Conservation (phyloP, 2,329 filamentous ascomycete species). For the Teratosphaeria zuluensis region DNA sequence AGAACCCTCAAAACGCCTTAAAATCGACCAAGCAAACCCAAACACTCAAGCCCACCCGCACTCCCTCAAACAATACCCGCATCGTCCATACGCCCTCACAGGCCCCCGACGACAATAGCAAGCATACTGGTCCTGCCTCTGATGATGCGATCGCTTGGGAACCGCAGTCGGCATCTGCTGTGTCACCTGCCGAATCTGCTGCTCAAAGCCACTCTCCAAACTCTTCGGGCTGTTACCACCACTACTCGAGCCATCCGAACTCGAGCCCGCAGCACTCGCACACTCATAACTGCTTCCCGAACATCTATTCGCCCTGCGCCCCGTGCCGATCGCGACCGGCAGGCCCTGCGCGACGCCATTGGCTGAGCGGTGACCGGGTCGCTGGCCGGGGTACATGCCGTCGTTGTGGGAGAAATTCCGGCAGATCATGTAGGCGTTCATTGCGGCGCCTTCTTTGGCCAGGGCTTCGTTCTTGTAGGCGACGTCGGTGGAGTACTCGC, state of each 20-base stretch:
- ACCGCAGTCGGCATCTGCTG: conserved; percentile 10
- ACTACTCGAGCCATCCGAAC: conserved; percentile 29
- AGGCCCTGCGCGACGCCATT: conserved; percentile 47
- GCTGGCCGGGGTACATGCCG: conserved; percentile 62
- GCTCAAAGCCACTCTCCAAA: conserved; percentile 36
- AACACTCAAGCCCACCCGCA: conserved; percentile 27
- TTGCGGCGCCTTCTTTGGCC: conserved; percentile 86
- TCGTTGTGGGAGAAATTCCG: conserved; percentile 96
- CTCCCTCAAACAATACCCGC: conserved; percentile 32
- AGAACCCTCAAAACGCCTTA: background rate
- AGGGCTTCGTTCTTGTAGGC: conserved; percentile 72
- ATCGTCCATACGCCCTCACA: conserved; percentile 33
- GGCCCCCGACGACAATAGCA: conserved; percentile 28
- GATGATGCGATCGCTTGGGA: background rate
- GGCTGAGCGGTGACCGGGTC: conserved; percentile 39
- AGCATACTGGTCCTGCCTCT: background rate
- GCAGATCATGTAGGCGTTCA: conserved; percentile 95
- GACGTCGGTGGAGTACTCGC: conserved; percentile 87
- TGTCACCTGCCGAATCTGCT: conserved; percentile 15
- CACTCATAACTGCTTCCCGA: conserved; percentile 35
- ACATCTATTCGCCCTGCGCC: conserved; percentile 38
- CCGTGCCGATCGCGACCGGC: conserved; percentile 55
- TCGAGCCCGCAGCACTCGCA: background rate
- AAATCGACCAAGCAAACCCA: background rate
- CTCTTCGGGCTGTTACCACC: conserved; percentile 47